phyloP scores from a whole-genome alignment of 2,329 filamentous ascomycete species.

The Talaromyces sp. region DNA sequence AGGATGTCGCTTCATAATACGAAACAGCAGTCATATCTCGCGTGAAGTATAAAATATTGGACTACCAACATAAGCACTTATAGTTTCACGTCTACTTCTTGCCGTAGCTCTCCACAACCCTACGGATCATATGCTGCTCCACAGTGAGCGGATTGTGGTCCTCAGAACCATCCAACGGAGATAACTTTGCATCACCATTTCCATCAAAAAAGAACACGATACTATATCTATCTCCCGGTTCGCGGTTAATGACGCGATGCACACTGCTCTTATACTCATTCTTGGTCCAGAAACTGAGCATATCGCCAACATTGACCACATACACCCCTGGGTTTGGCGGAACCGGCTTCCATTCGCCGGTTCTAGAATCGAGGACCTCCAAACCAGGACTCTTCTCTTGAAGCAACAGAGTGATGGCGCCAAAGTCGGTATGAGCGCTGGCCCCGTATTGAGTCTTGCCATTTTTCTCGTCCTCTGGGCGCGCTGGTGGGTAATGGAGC shows the following conservation, averaged over 20 bases:
- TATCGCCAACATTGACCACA: slow-evolving; percentile 53
- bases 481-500: slow-evolving; percentile 50
- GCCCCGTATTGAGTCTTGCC: slow-evolving; percentile 31
- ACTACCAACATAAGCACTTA: too few relatives aligned
- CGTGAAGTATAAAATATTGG: background rate
- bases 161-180: slow-evolving; percentile 5
- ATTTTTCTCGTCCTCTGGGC: slow-evolving; percentile 25
- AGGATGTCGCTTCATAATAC: too few relatives aligned
- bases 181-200: slow-evolving; percentile 44
- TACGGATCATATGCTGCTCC: background rate
- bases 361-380: slow-evolving; percentile 48
- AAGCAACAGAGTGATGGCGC: slow-evolving; percentile 55
- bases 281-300: slow-evolving; percentile 51
- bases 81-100: background rate
- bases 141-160: background rate
- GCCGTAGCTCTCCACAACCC: background rate
- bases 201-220: slow-evolving; percentile 57
- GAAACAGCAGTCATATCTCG: background rate
- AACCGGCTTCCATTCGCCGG: slow-evolving; percentile 46
- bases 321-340: slow-evolving; percentile 46
- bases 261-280: slow-evolving; percentile 52
- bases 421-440: slow-evolving; percentile 55
- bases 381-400: slow-evolving; percentile 52
- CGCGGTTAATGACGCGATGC: slow-evolving; percentile 55
- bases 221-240: slow-evolving; percentile 51